Evolutionary conservation across 768 basidiomycete species (phyloP).

Genomic region (Plicaturopsis crispa): DNA sequence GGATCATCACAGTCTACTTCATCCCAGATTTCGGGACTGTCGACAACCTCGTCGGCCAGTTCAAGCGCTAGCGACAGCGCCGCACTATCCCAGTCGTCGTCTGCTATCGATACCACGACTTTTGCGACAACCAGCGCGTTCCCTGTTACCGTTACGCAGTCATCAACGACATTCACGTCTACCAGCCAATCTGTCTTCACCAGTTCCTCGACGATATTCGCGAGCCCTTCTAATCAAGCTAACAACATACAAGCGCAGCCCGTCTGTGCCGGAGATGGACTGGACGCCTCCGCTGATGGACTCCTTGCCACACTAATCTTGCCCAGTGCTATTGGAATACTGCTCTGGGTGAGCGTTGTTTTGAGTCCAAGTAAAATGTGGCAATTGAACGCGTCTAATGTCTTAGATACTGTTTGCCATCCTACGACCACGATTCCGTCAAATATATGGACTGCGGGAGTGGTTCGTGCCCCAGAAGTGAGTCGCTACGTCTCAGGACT

Average conservation of each 20-base stretch:
- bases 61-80: too few species aligned
- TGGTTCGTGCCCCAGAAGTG: conserved; percentile 73
- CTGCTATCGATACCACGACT: conserved; percentile 5
- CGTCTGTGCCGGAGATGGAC: conserved; percentile 57
- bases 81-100: background rate
- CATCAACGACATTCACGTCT: conserved; percentile 33
- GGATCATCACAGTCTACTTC: too few species aligned
- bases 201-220: conserved; percentile 3
- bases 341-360: conserved; percentile 47
- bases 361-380: background rate
- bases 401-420: conserved; percentile 58
- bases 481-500: conserved; percentile 25
- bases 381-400: conserved; percentile 1
- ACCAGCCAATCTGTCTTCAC: conserved; percentile 27
- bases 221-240: conserved; percentile 1
- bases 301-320: conserved; percentile 50
- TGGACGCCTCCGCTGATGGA: conserved; percentile 59
- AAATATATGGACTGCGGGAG: conserved; percentile 65
- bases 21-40: too few species aligned
- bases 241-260: conserved; percentile 15
- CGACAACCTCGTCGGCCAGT: too few species aligned
- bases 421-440: conserved; percentile 60
- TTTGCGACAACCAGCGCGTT: conserved; percentile 17
- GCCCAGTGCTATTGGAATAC: conserved; percentile 51
- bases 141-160: conserved; percentile 30